phyloP scores from a whole-genome alignment of 2,329 filamentous ascomycete species.

The Colletotrichum sp. region DNA sequence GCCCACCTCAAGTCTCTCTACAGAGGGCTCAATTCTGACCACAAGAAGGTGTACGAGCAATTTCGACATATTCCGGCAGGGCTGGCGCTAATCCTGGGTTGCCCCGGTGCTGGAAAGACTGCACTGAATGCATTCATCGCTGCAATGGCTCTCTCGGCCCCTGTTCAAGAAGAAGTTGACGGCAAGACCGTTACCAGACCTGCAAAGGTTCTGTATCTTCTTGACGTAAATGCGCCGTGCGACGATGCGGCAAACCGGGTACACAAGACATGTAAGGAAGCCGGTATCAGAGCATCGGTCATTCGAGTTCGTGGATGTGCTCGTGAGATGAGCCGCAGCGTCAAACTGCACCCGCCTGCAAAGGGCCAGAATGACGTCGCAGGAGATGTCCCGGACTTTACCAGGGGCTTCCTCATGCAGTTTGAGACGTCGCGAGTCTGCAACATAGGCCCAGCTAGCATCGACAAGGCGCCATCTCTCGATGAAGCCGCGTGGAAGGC shows the following conservation, averaged over 20 bases:
- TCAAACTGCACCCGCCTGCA: not conserved
- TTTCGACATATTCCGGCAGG: constrained; percentile 44
- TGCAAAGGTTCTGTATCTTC: constrained; percentile 44
- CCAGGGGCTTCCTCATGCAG: constrained; percentile 11
- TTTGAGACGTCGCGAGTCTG: not conserved
- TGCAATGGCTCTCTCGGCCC: constrained; percentile 32
- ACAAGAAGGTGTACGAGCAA: constrained; percentile 37
- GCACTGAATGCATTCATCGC: constrained; percentile 50
- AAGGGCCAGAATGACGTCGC: constrained; percentile 22
- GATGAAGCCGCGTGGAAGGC: constrained; percentile 49
- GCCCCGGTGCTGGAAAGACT: constrained; percentile 53
- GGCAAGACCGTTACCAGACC: constrained; percentile 10
- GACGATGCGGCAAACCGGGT: constrained; percentile 50
- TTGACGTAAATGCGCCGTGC: constrained; percentile 53
- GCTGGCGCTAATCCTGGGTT: constrained; percentile 49
- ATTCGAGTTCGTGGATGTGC: constrained; percentile 17
- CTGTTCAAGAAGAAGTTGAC: not conserved
- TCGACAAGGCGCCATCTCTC: constrained; percentile 34
- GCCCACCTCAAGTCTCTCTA: not conserved
- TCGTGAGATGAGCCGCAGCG: constrained; percentile 12
- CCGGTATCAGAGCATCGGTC: constrained; percentile 33
- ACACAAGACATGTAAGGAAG: constrained; percentile 37
- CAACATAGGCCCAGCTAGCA: not conserved
- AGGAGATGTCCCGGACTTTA: not conserved
- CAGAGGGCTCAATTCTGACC: constrained; percentile 40